A percentile compares a stretch with the other conserved stretches of the same genome.
phyloP scores from a whole-genome alignment of 352 stramenopile species.

The Plasmopara muralis region DNA sequence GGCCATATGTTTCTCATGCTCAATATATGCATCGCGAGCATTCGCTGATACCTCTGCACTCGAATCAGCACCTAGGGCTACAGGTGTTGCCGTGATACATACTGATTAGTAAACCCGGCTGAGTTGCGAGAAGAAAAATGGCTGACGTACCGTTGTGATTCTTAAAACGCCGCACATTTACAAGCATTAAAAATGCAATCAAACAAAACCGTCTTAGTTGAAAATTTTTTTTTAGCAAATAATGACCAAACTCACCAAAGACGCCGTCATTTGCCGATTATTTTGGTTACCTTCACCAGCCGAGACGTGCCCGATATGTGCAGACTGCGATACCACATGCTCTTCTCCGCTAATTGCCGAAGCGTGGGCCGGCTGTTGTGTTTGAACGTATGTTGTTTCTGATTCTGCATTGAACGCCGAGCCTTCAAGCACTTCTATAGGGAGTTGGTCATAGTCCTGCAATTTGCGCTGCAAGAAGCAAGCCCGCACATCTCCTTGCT shows the following conservation, averaged over 20 bases:
- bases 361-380: conserved; percentile 35
- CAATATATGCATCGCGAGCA: conserved; percentile 35
- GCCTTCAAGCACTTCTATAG: conserved; percentile 56
- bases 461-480: conserved; percentile 57
- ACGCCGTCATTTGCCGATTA: conserved; percentile 27
- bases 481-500: conserved; percentile 52
- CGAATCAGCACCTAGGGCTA: conserved; percentile 12
- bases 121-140: background rate
- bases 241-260: conserved; percentile 29
- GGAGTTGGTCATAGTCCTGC: conserved; percentile 47
- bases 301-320: conserved; percentile 8
- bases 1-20: conserved; percentile 70
- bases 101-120: background rate
- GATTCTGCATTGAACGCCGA: conserved; percentile 44
- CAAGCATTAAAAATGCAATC: too few species aligned
- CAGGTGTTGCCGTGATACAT: background rate
- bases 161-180: background rate
- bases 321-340: conserved; percentile 22
- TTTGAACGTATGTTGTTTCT: conserved; percentile 55
- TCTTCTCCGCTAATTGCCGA: conserved; percentile 27
- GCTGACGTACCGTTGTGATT: conserved; percentile 19
- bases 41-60: conserved; percentile 9
- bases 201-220: conserved; percentile 3
- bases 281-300: conserved; percentile 13
- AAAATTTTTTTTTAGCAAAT: background rate